phyloP scores from a whole-genome alignment of 1,284 basidiomycete species.

The Boletellus sp. region DNA sequence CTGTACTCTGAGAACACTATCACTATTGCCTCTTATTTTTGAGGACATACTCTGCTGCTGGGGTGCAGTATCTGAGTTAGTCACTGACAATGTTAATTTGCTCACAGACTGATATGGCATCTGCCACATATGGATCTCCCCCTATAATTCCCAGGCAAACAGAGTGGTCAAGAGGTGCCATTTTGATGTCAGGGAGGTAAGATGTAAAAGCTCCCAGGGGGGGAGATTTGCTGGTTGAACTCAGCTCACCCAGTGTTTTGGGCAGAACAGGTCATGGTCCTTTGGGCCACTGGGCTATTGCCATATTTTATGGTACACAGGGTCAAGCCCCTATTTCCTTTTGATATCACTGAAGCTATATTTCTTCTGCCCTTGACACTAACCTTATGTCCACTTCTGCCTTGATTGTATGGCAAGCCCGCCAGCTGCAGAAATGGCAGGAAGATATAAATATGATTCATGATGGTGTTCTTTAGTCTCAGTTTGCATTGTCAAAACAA shows the following conservation, averaged over 20 bases:
- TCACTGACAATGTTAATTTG: conserved; percentile 19
- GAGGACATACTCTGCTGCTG: conserved; percentile 5
- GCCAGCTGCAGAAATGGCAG: conserved; percentile 27
- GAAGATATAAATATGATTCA: conserved; percentile 8
- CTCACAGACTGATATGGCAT: conserved; percentile 36
- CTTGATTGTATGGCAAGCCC: conserved; percentile 29
- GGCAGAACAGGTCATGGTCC: conserved; percentile 38
- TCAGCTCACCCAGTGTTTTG: conserved; percentile 35
- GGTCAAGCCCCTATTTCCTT: conserved; percentile 37
- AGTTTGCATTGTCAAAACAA: background rate
- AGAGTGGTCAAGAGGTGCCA: conserved; percentile 33
- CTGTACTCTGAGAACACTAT: conserved; percentile 13
- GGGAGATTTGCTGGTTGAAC: conserved; percentile 30
- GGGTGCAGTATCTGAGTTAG: conserved; percentile 6
- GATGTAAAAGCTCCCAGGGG: conserved; percentile 36
- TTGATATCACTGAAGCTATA: conserved; percentile 40
- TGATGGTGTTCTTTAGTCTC: rapidly evolving
- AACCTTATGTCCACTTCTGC: conserved; percentile 3
- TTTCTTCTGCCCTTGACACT: conserved; percentile 26
- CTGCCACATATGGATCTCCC: conserved; percentile 39
- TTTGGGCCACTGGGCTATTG: conserved; percentile 28
- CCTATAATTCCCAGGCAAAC: conserved; percentile 44
- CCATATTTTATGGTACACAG: conserved; percentile 40
- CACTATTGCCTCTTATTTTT: background rate
- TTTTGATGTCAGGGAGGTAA: conserved; percentile 15